A percentile compares a stretch with the other conserved stretches of the same genome.
Conservation (phyloP, 495 filamentous ascomycete genomes). For the Xylaria flabelliformis region DNA sequence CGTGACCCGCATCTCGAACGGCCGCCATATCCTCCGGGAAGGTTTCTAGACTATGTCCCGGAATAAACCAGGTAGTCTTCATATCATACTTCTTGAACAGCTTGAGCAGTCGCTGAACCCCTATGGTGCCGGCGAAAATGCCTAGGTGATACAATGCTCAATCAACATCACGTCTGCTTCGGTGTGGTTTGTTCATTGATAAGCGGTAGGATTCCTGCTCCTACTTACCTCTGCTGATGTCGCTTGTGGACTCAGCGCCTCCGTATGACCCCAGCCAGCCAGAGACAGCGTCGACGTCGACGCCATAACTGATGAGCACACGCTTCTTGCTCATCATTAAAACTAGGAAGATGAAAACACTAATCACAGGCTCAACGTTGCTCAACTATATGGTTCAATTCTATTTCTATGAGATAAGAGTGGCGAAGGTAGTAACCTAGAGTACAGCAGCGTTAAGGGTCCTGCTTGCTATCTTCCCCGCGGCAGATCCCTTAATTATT, state of each 20-base stretch:
- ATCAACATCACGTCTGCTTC: slow-evolving; percentile 31
- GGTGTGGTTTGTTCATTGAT: background rate
- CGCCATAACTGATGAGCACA: slow-evolving; percentile 46
- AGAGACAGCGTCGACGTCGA: slow-evolving; percentile 52
- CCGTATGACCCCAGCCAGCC: slow-evolving; percentile 43
- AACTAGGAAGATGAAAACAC: background rate
- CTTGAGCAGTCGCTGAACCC: slow-evolving; percentile 73
- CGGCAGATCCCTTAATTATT: background rate
- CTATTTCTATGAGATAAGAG: background rate
- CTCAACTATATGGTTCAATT: background rate
- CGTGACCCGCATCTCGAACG: slow-evolving; percentile 76
- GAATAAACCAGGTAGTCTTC: slow-evolving; percentile 86
- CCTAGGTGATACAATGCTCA: slow-evolving; percentile 49
- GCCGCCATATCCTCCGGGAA: slow-evolving; percentile 78
- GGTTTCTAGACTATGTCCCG: slow-evolving; percentile 77
- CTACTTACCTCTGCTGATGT: slow-evolving; percentile 50
- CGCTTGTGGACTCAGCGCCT: slow-evolving; percentile 49
- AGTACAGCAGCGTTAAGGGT: background rate
- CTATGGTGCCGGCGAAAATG: slow-evolving; percentile 75
- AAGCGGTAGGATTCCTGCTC: background rate
- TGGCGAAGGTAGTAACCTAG: too few relatives aligned
- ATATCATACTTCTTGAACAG: slow-evolving; percentile 82
- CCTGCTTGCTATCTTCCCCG: background rate
- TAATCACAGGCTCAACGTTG: background rate
- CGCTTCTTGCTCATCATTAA: slow-evolving; percentile 63